Evolutionary conservation across 805 yeast species (phyloP).

Genomic region (Starmerella tilneyi): DNA sequence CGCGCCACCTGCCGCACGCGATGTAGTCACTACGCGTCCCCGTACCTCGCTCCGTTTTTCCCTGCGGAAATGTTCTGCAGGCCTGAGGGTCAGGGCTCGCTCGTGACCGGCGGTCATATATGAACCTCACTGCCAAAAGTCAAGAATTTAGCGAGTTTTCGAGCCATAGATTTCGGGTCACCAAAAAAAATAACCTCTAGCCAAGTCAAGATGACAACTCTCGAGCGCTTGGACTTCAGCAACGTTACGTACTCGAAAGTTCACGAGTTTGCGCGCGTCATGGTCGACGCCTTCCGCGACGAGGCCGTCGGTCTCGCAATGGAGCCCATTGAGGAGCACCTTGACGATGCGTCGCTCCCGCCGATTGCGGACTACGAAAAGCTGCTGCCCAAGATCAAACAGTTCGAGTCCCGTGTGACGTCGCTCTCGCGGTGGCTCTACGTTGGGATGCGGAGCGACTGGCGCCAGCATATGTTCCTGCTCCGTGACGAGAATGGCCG

Average conservation of each 20-base stretch:
- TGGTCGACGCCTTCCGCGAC: conserved; percentile 10
- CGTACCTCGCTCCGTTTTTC: no score
- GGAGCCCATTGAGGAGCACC: neutral
- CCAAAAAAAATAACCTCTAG: no score
- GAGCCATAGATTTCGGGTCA: no score
- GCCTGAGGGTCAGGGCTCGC: no score
- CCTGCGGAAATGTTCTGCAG: no score
- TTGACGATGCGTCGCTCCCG: conserved; percentile 9
- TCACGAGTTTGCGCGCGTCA: conserved; percentile 6
- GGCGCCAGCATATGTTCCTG: conserved; percentile 4
- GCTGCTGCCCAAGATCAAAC: conserved; percentile 1
- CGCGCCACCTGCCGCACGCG: no score
- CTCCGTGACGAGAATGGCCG: conserved; percentile 1
- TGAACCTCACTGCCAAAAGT: no score
- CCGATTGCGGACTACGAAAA: conserved; percentile 9
- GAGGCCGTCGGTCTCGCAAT: conserved; percentile 5
- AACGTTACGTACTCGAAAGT: conserved; percentile 7
- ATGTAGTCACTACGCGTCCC: no score
- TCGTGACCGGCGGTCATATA: no score
- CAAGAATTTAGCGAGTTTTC: no score
- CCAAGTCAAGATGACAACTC: neutral
- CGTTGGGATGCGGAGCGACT: neutral
- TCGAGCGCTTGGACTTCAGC: neutral
- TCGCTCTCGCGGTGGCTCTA: neutral
- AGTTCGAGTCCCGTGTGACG: conserved; percentile 1